Conservation (phyloP, 345 rosid genomes). For the Ceriops decandra region DNA sequence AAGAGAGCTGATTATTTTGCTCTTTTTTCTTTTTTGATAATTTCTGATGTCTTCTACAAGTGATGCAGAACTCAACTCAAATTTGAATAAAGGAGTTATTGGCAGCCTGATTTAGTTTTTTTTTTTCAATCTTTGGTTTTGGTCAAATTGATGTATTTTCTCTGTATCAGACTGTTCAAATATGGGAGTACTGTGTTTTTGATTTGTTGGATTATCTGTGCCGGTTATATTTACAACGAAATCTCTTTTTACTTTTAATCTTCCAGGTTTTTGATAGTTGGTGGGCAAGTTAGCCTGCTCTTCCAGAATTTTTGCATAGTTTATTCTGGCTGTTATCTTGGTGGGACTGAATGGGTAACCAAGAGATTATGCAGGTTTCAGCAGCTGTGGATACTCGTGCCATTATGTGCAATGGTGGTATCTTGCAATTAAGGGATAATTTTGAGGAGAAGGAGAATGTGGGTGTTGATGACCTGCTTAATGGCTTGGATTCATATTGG, state of each 20-base stretch:
- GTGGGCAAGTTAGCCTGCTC: neutral
- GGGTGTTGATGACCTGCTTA: slow-evolving; percentile 35
- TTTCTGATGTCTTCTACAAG: neutral
- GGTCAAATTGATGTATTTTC: too few species aligned
- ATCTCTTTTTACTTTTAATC: neutral
- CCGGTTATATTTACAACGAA: too few species aligned
- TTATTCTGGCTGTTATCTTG: slow-evolving; percentile 9
- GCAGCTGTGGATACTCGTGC: slow-evolving; percentile 25
- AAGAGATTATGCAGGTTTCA: slow-evolving; percentile 22
- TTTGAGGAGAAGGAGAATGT: slow-evolving; percentile 44
- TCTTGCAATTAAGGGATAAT: slow-evolving; percentile 13
- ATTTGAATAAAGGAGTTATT: too few species aligned
- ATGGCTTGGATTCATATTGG: slow-evolving; percentile 56
- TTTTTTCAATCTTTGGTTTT: too few species aligned
- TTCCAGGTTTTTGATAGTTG: slow-evolving; percentile 1
- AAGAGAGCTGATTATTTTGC: neutral
- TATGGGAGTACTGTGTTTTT: neutral
- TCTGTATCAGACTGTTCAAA: neutral
- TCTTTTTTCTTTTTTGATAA: neutral
- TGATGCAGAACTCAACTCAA: neutral
- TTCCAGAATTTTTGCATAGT: slow-evolving; percentile 6
- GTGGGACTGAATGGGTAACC: slow-evolving; percentile 29
- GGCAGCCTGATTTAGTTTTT: too few species aligned
- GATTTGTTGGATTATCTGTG: neutral
- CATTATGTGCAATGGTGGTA: slow-evolving; percentile 1